A percentile compares a stretch with the other conserved stretches of the same genome.
Evolutionary conservation across 2,329 filamentous ascomycete species (phyloP).

Genomic region (Ambrosiella xylebori): DNA sequence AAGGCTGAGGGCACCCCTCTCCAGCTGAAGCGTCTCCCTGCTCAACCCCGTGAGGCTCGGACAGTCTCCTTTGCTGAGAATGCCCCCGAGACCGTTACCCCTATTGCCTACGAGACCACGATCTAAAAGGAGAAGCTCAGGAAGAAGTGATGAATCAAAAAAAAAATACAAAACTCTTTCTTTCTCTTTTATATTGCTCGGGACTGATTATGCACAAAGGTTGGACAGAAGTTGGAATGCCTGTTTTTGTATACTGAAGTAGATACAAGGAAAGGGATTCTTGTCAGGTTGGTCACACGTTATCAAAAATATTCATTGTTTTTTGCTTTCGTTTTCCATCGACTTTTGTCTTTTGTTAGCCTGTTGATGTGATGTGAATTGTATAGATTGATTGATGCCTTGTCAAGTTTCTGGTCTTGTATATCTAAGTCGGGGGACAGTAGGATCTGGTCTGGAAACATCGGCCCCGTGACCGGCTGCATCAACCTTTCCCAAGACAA

Average conservation of each 20-base stretch:
- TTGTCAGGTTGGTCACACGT: too few species aligned
- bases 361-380: too few species aligned
- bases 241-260: neutral
- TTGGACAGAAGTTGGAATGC: neutral
- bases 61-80: conserved; percentile 68
- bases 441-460: too few species aligned
- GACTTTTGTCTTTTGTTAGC: too few species aligned
- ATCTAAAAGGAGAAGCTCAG: conserved; percentile 49
- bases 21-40: conserved; percentile 82
- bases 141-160: conserved; percentile 12
- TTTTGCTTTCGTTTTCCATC: too few species aligned
- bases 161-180: conserved; percentile 14
- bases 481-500: too few species aligned
- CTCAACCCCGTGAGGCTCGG: conserved; percentile 60
- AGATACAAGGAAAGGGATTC: too few species aligned
- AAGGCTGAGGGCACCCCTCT: conserved; percentile 77
- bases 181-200: conserved; percentile 12
- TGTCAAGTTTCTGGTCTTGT: too few species aligned
- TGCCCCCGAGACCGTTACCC: conserved; percentile 77
- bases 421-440: too few species aligned
- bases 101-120: conserved; percentile 93
- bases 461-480: too few species aligned
- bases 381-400: too few species aligned
- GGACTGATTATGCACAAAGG: neutral
- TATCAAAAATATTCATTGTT: too few species aligned